Evolutionary conservation across 225 moss, liverwort and hornwort genomes (phyloP).

Genomic region (Pleurozium schreberi): DNA sequence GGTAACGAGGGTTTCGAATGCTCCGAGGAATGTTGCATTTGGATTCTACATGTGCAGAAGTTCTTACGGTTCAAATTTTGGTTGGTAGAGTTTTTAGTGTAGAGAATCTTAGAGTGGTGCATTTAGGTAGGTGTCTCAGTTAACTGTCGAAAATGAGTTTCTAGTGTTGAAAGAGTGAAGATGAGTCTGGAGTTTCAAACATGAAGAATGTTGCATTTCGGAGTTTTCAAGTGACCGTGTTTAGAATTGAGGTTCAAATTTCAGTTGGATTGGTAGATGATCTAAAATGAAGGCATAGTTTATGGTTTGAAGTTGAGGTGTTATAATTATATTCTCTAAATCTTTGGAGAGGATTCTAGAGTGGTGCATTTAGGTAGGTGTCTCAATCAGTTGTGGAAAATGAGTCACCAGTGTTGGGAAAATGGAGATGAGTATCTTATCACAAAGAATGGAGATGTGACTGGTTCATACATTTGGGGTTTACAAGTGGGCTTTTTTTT

Average conservation of each 20-base stretch:
- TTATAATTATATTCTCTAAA: not conserved
- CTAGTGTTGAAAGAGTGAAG: not conserved
- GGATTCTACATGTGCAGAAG: not conserved
- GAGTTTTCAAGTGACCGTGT: not conserved
- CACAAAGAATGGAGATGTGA: not conserved
- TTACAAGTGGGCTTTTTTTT: not conserved
- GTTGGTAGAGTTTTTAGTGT: not conserved
- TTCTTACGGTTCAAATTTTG: not conserved
- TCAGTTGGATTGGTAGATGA: not conserved
- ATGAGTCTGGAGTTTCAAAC: not conserved
- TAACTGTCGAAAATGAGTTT: not conserved
- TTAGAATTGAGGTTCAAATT: not conserved
- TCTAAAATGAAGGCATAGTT: not conserved
- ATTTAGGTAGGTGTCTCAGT: not conserved
- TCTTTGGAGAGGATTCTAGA: not conserved
- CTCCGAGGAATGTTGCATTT: not conserved
- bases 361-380: not conserved
- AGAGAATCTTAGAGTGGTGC: not conserved
- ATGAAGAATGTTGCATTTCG: not conserved
- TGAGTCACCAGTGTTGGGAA: not conserved
- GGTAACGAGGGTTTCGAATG: not conserved
- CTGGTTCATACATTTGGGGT: not conserved
- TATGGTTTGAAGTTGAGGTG: not conserved
- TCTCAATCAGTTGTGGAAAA: not conserved
- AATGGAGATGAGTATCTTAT: not conserved